Base-by-base conservation (phyloP, 192 early-diverging fungal species). In the Backusella australiensis region DNA sequence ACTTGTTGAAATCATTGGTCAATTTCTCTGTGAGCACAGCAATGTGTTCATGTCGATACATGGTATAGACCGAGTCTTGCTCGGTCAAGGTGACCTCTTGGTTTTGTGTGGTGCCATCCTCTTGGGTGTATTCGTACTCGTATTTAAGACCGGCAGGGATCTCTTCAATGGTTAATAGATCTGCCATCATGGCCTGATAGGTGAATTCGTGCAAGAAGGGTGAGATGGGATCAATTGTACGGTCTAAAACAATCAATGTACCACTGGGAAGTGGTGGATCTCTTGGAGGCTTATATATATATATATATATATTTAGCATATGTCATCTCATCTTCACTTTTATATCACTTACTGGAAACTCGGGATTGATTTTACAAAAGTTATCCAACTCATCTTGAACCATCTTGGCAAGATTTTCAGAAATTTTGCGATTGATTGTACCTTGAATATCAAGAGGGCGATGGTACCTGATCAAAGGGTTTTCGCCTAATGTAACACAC, bases 161-260 rank as follows among this genome's bases (percentile, higher is more conserved):
- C 41, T 93, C 89, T 67, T 90, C 85, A 17, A 93, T 81, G 2
- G 75, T 74, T 17, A 99, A 80, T 74, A 99, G 81, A 81, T 99
- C 98, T 74, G 96, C 91, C 68, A 94, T 90, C 97, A 99, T 98
- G 1, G 98, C 97, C 82, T 99, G 97, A 77, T 99, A 99, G 0
- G 98, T 98, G 77, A 99, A 99, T 85, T 99, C 98, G 84, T 99
- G 97, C 44, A 98, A 83, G 3, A 99, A 88, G 11, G 98, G 96
- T 11, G 95, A 89, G 72, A 92, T 90, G 53, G 94, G 88, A 82
- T 99, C 98, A 69, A 98, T 89, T 1, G 93, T 92, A 74, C 98
- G 91, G 77, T 99, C 98, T 26, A 95, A 79, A 78, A 99, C 90
- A 44, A 99, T 89, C 41, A 99, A 80, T 36, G 96, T 91, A 19